phyloP scores from a whole-genome alignment of 78 protist genomes.

The Pigoraptor vietnamica region DNA sequence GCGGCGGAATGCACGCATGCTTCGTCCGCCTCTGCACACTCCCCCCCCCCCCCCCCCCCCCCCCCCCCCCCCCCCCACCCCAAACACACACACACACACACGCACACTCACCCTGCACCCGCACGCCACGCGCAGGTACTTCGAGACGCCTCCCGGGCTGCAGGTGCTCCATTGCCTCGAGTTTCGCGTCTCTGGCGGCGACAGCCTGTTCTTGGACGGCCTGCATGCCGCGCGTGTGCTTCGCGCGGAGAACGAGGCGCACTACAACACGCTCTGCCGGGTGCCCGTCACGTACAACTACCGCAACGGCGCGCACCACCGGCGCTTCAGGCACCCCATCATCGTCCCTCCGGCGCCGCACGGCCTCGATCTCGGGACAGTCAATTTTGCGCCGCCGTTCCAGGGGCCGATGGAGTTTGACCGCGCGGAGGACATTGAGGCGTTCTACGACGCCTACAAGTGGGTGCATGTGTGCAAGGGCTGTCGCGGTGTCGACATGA shows the following conservation, averaged over 20 bases:
- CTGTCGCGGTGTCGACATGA: not conserved
- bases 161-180: constrained; percentile 49
- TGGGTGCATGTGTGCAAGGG: not conserved
- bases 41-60: too few species aligned
- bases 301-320: not conserved
- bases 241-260: not conserved
- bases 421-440: not conserved
- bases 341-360: not conserved
- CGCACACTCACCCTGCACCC: not conserved
- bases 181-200: constrained; percentile 33
- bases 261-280: constrained; percentile 8
- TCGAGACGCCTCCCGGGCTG: constrained; percentile 50
- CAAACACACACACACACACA: too few species aligned
- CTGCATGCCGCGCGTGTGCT: constrained; percentile 18
- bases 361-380: not conserved
- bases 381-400: not conserved
- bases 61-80: too few species aligned
- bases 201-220: constrained; percentile 30
- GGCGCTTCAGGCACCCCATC: not conserved
- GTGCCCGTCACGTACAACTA: constrained; percentile 26
- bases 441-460: not conserved
- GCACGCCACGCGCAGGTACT: constrained; percentile 18
- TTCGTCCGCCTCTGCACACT: too few species aligned
- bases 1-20: not conserved
- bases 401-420: not conserved